These are phyloP conservation scores for Coniosporium apollinis DNA, from an alignment of 495 filamentous ascomycete species.

Conservation along the genomic window DNA sequence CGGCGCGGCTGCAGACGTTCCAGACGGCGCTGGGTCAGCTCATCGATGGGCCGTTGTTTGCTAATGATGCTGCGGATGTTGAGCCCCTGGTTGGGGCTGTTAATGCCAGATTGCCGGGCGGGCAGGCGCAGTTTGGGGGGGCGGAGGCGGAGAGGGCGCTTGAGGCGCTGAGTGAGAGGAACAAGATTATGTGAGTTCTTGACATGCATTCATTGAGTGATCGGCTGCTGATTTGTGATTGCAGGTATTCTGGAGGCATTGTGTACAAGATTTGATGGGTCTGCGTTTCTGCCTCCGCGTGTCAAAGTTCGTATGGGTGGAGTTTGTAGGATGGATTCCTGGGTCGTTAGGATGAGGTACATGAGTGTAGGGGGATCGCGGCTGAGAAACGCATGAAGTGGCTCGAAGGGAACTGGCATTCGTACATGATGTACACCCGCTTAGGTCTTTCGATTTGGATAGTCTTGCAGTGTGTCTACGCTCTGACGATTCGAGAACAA, in stretches of 20 bases:
- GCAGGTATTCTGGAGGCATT: conserved; percentile 28
- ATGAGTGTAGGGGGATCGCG: no score
- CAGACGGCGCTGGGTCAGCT: conserved; percentile 61
- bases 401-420: no score
- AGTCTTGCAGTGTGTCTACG: no score
- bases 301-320: no score
- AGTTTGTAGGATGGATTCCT: no score
- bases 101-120: conserved; percentile 47
- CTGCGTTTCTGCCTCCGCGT: no score
- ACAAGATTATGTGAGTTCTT: conserved; percentile 77
- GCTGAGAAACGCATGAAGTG: no score
- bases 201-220: neutral
- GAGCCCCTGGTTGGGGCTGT: conserved; percentile 61
- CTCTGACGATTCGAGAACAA: no score
- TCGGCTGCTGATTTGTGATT: conserved; percentile 15
- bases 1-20: conserved; percentile 55
- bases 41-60: conserved; percentile 62
- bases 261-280: conserved; percentile 38
- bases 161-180: conserved; percentile 59
- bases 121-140: conserved; percentile 40
- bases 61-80: conserved; percentile 60
- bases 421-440: no score
- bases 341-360: no score
- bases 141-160: conserved; percentile 64
- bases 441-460: no score